Evolutionary conservation across 2,329 filamentous ascomycete species (phyloP).

Genomic region (Hymenoscyphus occultus): DNA sequence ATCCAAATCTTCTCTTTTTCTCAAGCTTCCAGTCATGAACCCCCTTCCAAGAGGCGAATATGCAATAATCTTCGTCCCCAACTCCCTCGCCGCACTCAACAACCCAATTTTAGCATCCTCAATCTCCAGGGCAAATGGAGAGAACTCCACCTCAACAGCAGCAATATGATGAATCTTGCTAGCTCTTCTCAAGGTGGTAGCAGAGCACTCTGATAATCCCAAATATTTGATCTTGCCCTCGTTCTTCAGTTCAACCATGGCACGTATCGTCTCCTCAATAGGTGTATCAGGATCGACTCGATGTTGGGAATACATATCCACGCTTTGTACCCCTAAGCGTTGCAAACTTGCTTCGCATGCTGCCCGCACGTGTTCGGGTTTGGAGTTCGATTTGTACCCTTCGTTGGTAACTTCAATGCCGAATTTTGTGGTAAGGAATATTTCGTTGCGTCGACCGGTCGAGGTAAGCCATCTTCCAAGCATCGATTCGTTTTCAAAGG

Average conservation of each 20-base stretch:
- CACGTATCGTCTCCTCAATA: constrained; percentile 44
- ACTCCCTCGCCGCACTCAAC: constrained; percentile 53
- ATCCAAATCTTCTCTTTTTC: constrained; percentile 45
- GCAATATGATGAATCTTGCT: constrained; percentile 48
- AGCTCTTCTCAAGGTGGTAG: constrained; percentile 50
- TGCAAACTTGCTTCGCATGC: constrained; percentile 42
- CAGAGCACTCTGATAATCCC: constrained; percentile 52
- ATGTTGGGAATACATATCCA: constrained; percentile 40
- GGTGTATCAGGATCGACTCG: constrained; percentile 40
- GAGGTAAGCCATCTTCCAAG: constrained; percentile 48
- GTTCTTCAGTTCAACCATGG: constrained; percentile 41
- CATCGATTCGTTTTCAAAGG: constrained; percentile 43
- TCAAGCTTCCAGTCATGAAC: constrained; percentile 51
- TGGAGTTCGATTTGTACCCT: constrained; percentile 33
- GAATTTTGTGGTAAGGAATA: constrained; percentile 54
- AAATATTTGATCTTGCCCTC: constrained; percentile 57
- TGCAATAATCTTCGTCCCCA: constrained; percentile 55
- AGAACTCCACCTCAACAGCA: constrained; percentile 54
- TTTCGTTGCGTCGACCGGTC: constrained; percentile 43
- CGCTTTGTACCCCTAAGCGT: constrained; percentile 41
- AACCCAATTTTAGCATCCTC: constrained; percentile 48
- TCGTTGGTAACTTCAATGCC: constrained; percentile 33
- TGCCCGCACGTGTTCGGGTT: constrained; percentile 41
- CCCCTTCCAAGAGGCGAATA: constrained; percentile 59
- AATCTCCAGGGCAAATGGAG: constrained; percentile 54